These are phyloP conservation scores for Dunaliella salina DNA, from an alignment of 163 green algal genomes.

Conservation along the genomic window DNA sequence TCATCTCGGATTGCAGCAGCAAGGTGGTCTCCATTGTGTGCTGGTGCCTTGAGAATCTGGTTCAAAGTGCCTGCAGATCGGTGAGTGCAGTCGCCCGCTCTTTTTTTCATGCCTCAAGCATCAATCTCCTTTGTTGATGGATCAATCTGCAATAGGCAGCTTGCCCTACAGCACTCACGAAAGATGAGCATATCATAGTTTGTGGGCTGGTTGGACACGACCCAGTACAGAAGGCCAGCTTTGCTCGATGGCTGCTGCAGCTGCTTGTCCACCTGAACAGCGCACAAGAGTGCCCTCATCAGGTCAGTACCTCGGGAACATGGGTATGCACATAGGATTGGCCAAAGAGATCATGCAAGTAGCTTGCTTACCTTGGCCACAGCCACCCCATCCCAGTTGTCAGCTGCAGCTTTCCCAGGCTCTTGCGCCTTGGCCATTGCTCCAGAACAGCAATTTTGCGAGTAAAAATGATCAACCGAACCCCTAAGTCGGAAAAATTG, in stretches of 20 bases:
- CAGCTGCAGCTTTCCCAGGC: neutral
- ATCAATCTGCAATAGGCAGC: no score
- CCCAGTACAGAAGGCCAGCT: conserved; percentile 14
- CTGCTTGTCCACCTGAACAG: neutral
- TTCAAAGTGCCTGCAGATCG: conserved; percentile 52
- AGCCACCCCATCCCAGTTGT: neutral
- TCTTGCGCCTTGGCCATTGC: neutral
- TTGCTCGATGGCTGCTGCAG: conserved; percentile 5
- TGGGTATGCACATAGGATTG: neutral
- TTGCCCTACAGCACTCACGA: conserved; percentile 13
- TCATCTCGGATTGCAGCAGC: conserved; percentile 47
- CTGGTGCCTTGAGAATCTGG: conserved; percentile 45
- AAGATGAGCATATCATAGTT: conserved; percentile 59
- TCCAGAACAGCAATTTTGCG: neutral
- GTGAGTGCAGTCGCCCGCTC: no score
- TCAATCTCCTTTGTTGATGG: no score
- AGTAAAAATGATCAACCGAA: no score
- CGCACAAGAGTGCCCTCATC: neutral
- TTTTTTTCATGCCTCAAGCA: no score
- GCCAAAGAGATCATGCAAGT: no score
- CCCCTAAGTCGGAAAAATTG: no score
- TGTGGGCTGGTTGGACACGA: conserved; percentile 16
- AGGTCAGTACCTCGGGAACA: no score
- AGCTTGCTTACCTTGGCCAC: neutral
- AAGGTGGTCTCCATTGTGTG: conserved; percentile 58